Base-by-base conservation (phyloP, 2,329 filamentous ascomycete genomes). In the Fusarium redolens region DNA sequence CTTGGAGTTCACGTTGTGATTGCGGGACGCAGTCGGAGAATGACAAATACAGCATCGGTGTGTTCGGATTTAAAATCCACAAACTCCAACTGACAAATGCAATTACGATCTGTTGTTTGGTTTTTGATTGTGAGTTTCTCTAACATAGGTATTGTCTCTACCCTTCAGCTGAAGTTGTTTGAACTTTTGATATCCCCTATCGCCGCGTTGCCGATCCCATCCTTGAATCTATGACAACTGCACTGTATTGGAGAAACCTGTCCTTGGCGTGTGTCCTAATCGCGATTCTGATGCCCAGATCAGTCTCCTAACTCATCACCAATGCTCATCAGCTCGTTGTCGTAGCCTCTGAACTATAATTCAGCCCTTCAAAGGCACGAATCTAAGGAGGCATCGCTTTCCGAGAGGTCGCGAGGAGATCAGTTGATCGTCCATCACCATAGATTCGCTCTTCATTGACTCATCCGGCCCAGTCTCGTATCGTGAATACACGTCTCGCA, bases 371-470 rank as follows among this genome's bases (percentile, higher is more conserved):
- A 81, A 63, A 30, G 84, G 82, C 18, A 83, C 74, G 66, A 90
- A 87, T 52, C 79, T 83, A 54, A 93, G 77, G 61, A 89, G 80
- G 72, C 91, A 93, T 58, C 80, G 86, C 78, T 91, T 87, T 10
- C 87, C 89, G 45, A 85, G 78, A 1, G 91, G 91, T 51, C 91
- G 84, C 20, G 90, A 88, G 13, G 91, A 92, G 61, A 93, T 92
- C 37, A 92, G 83, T 77, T 92, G 91, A 75, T 93, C 91, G 28
- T 89, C 86, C 84, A 92, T 89, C 38, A 84, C 83, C 91, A 93
- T 92, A 30, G 85, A 85, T 35, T 84, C 85, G 10, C 81, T 81
- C 72, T 85, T 87, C 85, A 89, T 90, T 18, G 82, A 83, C 13
- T 77, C 65, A 37, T 91, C 89, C 0, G 88, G 85, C 12, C 86